These are phyloP conservation scores for Lactifluus pinguis DNA, from an alignment of 768 basidiomycete species.

Conservation along the genomic window DNA sequence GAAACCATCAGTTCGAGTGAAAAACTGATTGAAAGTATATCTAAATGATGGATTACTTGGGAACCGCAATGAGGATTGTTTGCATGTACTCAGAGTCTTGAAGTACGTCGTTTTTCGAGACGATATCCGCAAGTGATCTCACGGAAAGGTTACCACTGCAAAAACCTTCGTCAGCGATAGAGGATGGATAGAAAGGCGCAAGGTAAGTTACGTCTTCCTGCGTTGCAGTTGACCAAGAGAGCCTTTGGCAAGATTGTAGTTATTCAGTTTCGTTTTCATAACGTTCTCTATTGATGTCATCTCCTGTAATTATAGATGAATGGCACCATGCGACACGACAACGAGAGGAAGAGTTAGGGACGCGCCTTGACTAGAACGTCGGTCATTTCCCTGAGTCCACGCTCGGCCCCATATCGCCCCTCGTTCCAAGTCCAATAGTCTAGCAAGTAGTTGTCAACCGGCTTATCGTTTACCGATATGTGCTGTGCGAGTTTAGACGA, in stretches of 20 bases:
- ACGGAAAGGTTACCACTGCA: slow-evolving; percentile 90
- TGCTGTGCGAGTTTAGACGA: slow-evolving; percentile 66
- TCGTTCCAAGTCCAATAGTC: slow-evolving; percentile 89
- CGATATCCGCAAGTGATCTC: slow-evolving; percentile 76
- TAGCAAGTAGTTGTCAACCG: slow-evolving; percentile 73
- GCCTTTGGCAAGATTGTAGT: slow-evolving; percentile 92
- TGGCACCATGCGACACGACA: neutral
- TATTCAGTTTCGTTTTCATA: slow-evolving; percentile 84
- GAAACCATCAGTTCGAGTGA: neutral
- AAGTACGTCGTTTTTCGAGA: slow-evolving; percentile 73
- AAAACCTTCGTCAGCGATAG: slow-evolving; percentile 6
- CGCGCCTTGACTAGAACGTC: slow-evolving; percentile 79
- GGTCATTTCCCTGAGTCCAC: slow-evolving; percentile 73
- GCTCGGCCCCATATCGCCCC: slow-evolving; percentile 79
- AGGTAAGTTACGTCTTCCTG: slow-evolving; percentile 69
- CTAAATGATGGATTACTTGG: slow-evolving; percentile 51
- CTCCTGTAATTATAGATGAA: slow-evolving; percentile 47
- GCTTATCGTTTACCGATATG: slow-evolving; percentile 68
- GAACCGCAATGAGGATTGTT: slow-evolving; percentile 86
- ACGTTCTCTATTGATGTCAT: slow-evolving; percentile 90
- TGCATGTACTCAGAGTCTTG: slow-evolving; percentile 91
- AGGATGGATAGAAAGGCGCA: slow-evolving; percentile 2
- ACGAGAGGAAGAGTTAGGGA: neutral
- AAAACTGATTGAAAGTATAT: neutral
- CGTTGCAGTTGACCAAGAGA: slow-evolving; percentile 86